Evolutionary conservation across 225 moss, liverwort and hornwort genomes (phyloP).

Genomic region (Thuidium tamariscinum): DNA sequence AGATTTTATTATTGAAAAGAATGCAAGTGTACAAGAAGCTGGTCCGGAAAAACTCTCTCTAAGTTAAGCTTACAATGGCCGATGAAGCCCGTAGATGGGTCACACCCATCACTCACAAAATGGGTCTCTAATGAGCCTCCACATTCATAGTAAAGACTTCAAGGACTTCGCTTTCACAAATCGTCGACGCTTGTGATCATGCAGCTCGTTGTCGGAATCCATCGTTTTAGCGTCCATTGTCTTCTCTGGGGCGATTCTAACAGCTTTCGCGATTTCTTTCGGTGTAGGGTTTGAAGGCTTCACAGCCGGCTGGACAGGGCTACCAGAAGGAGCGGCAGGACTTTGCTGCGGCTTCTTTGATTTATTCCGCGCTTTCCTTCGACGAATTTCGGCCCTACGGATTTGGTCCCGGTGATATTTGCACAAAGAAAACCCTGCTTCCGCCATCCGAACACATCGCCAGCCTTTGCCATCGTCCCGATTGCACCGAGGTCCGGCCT

Average conservation of each 20-base stretch:
- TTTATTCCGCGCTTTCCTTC: constrained; percentile 12
- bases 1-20: not conserved
- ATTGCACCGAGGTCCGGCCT: constrained; percentile 7
- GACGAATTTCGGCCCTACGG: constrained; percentile 24
- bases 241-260: not conserved
- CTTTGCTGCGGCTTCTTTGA: not conserved
- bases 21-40: not conserved
- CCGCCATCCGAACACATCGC: constrained; percentile 29
- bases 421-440: constrained; percentile 31
- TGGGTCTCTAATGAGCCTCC: not conserved
- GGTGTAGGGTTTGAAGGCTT: not conserved
- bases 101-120: constrained; percentile 1
- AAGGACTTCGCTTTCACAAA: constrained; percentile 29
- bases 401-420: constrained; percentile 38
- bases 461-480: constrained; percentile 37
- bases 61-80: not conserved
- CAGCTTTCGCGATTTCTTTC: not conserved
- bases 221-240: not conserved
- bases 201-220: constrained; percentile 4
- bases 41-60: not conserved
- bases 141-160: constrained; percentile 6
- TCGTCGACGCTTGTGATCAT: constrained; percentile 12
- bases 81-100: constrained; percentile 2
- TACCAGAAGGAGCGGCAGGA: not conserved
- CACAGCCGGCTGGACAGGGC: not conserved